These are phyloP conservation scores for Melanogaster broomeanus DNA, from an alignment of 768 basidiomycete species.

Conservation along the genomic window DNA sequence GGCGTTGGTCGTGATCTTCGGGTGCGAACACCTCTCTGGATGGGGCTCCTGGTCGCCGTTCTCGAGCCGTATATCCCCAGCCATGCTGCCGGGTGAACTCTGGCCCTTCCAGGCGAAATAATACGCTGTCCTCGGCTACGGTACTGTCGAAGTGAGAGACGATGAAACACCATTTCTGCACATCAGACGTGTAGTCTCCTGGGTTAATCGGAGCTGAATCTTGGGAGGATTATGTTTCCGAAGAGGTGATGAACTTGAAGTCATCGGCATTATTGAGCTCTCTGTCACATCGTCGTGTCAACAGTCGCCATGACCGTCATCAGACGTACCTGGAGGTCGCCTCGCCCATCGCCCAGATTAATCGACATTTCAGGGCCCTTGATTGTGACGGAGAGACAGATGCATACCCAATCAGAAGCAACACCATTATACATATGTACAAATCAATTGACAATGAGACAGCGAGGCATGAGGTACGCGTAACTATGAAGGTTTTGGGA, in stretches of 20 bases:
- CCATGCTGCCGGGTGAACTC: slow-evolving; percentile 63
- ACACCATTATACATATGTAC: no score
- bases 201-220: slow-evolving; percentile 54
- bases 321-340: slow-evolving; percentile 48
- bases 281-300: slow-evolving; percentile 13
- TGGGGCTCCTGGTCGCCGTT: slow-evolving; percentile 36
- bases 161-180: slow-evolving; percentile 48
- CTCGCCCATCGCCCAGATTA: slow-evolving; percentile 53
- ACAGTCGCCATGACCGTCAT: no score
- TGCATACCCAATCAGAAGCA: slow-evolving; percentile 10
- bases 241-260: slow-evolving; percentile 52
- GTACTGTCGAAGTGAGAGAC: slow-evolving; percentile 39
- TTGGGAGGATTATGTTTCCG: slow-evolving; percentile 46
- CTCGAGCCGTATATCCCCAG: slow-evolving; percentile 46
- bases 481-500: no score
- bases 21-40: slow-evolving; percentile 37
- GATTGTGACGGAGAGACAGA: slow-evolving; percentile 52
- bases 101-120: slow-evolving; percentile 41
- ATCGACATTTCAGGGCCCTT: slow-evolving; percentile 50
- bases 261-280: slow-evolving; percentile 56
- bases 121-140: slow-evolving; percentile 29
- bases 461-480: no score
- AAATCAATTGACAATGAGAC: no score
- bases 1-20: slow-evolving; percentile 48
- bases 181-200: slow-evolving; percentile 48